These are phyloP conservation scores for Saturnispora diversa DNA, from an alignment of 805 yeast species.

Conservation along the genomic window DNA sequence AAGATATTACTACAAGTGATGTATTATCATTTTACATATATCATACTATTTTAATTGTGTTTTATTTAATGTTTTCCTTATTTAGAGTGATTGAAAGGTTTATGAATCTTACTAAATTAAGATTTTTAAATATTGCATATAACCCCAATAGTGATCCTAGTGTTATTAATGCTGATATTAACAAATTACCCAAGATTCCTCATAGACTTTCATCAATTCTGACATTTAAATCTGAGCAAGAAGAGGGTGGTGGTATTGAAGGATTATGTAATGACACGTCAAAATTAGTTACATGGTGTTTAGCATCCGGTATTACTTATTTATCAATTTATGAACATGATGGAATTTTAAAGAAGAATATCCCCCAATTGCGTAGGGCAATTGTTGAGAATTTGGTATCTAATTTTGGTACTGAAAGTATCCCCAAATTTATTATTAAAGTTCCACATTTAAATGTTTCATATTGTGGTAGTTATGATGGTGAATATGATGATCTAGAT, in stretches of 20 bases:
- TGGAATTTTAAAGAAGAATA: slow-evolving; percentile 53
- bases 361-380: slow-evolving; percentile 49
- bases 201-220: slow-evolving; percentile 68
- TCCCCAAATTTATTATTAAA: slow-evolving; percentile 54
- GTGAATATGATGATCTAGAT: slow-evolving; percentile 27
- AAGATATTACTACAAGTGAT: slow-evolving; percentile 6
- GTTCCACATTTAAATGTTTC: slow-evolving; percentile 59
- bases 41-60: slow-evolving; percentile 41
- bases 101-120: slow-evolving; percentile 45
- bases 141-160: slow-evolving; percentile 74
- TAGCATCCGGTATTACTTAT: slow-evolving; percentile 75
- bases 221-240: slow-evolving; percentile 63
- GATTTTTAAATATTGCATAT: slow-evolving; percentile 54
- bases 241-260: slow-evolving; percentile 82
- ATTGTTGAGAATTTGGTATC: slow-evolving; percentile 50
- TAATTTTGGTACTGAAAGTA: slow-evolving; percentile 64
- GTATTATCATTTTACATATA: slow-evolving; percentile 30
- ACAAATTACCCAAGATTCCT: slow-evolving; percentile 68
- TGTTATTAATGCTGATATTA: slow-evolving; percentile 75
- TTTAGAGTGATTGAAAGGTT: slow-evolving; percentile 45
- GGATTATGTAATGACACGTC: slow-evolving; percentile 72
- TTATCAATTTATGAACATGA: slow-evolving; percentile 72
- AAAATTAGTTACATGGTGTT: slow-evolving; percentile 77
- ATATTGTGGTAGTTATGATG: slow-evolving; percentile 34
- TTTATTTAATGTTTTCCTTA: slow-evolving; percentile 51